Conservation (phyloP, 2,329 filamentous ascomycete genomes). For the Talaromyces sp. region DNA sequence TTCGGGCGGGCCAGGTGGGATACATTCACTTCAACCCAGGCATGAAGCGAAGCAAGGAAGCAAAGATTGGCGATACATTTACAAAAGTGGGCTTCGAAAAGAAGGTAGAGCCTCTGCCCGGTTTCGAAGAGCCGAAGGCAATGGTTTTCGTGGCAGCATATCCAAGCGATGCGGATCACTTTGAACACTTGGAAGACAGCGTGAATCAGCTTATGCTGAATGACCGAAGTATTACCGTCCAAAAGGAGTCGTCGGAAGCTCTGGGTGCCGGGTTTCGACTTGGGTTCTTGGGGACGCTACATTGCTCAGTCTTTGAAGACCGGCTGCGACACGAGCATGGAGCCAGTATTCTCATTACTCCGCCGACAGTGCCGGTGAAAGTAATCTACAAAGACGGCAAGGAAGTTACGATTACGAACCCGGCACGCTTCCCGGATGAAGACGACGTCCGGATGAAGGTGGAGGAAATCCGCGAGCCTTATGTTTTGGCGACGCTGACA, state of each 20-base stretch:
- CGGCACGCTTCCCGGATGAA: conserved; percentile 78
- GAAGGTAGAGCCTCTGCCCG: conserved; percentile 72
- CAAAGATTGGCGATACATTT: conserved; percentile 92
- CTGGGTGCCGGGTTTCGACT: conserved; percentile 89
- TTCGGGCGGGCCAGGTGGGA: conserved; percentile 89
- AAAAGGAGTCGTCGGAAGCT: conserved; percentile 91
- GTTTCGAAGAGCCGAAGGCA: conserved; percentile 93
- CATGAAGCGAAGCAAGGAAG: conserved; percentile 95
- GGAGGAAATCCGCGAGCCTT: conserved; percentile 63
- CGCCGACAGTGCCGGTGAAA: conserved; percentile 89
- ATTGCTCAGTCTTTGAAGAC: conserved; percentile 99
- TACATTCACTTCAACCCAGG: conserved; percentile 97
- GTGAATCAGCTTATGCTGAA: conserved; percentile 92
- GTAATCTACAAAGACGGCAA: conserved; percentile 71
- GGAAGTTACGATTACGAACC: conserved; percentile 75
- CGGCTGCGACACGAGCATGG: conserved; percentile 90
- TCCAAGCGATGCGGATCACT: conserved; percentile 84
- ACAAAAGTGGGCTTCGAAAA: conserved; percentile 74
- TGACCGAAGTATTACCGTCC: conserved; percentile 86
- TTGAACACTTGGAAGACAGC: conserved; percentile 81
- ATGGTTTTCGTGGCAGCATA: conserved; percentile 99
- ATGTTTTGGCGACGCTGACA: conserved; percentile 77
- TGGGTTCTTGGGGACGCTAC: conserved; percentile 90
- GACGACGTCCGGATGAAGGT: conserved; percentile 52
- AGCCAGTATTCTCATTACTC: conserved; percentile 91